Percentiles rank a stretch among this genome's conserved stretches.
phyloP scores from a whole-genome alignment of 139 green algal species.

The Coccomyxa sp. region DNA sequence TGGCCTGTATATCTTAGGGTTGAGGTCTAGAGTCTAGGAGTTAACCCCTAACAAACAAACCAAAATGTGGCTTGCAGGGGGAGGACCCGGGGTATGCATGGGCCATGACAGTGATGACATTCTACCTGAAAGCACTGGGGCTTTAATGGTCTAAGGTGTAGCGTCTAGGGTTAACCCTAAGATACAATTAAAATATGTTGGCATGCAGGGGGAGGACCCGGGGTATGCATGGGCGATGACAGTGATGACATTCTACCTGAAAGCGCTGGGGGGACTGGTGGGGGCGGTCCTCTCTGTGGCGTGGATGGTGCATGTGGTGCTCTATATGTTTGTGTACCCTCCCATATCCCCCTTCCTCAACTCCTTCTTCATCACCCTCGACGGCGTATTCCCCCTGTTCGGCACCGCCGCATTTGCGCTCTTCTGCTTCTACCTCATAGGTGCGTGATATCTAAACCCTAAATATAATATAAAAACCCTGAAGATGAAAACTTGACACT shows the following conservation, averaged over 20 bases:
- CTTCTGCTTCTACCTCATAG: conserved; percentile 94
- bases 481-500: too few species aligned
- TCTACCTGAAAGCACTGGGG: conserved; percentile 63
- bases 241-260: conserved; percentile 78
- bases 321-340: conserved; percentile 85
- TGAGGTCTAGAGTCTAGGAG: too few species aligned
- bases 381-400: conserved; percentile 85
- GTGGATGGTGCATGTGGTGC: conserved; percentile 92
- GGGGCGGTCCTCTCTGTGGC: conserved; percentile 58
- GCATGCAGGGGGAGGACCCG: conserved; percentile 80
- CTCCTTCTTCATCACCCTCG: conserved; percentile 78
- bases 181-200: too few species aligned
- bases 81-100: conserved; percentile 71
- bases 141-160: too few species aligned
- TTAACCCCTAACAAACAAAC: too few species aligned
- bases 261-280: conserved; percentile 59
- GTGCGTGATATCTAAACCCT: conserved; percentile 22
- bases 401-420: conserved; percentile 81
- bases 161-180: too few species aligned
- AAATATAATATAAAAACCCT: too few species aligned
- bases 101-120: conserved; percentile 74
- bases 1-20: too few species aligned
- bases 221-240: conserved; percentile 72
- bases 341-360: conserved; percentile 87
- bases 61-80: background rate